Conservation (phyloP, 768 basidiomycete species). For the Dioszegia aurantiaca region DNA sequence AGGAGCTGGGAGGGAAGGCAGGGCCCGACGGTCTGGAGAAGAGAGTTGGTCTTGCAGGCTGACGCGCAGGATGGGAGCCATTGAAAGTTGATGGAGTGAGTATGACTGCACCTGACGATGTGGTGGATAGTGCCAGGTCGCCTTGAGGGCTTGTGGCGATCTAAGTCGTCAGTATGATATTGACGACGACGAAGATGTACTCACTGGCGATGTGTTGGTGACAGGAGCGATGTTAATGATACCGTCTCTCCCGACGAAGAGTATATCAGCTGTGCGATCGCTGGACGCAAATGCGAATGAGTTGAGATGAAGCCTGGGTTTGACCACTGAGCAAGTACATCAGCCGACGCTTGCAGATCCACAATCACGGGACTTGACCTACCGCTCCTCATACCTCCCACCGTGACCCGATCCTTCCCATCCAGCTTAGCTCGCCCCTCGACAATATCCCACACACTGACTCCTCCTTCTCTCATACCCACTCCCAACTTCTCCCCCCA, state of each 20-base stretch:
- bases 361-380: constrained; percentile 5
- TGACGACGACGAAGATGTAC: constrained; percentile 8
- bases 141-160: constrained; percentile 11
- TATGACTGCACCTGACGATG: background rate
- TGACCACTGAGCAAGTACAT: constrained; percentile 28
- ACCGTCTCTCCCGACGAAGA: constrained; percentile 45
- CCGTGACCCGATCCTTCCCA: constrained; percentile 25
- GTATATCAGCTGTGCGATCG: constrained; percentile 23
- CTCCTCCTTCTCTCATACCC: constrained; percentile 45
- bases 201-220: constrained; percentile 23
- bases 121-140: constrained; percentile 7
- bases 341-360: too few species aligned
- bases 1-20: background rate
- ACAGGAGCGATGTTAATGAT: constrained; percentile 45
- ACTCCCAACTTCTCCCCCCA: constrained; percentile 29
- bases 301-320: constrained; percentile 33
- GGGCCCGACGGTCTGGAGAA: background rate
- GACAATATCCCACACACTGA: constrained; percentile 44
- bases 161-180: constrained; percentile 6
- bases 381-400: constrained; percentile 38
- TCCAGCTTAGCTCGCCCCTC: constrained; percentile 21
- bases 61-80: background rate
- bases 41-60: background rate
- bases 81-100: background rate
- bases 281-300: constrained; percentile 38